Percentiles rank a stretch among this genome's conserved stretches.
Conservation (phyloP, 1,284 basidiomycete species). For the Apiotrichum laibachii region DNA sequence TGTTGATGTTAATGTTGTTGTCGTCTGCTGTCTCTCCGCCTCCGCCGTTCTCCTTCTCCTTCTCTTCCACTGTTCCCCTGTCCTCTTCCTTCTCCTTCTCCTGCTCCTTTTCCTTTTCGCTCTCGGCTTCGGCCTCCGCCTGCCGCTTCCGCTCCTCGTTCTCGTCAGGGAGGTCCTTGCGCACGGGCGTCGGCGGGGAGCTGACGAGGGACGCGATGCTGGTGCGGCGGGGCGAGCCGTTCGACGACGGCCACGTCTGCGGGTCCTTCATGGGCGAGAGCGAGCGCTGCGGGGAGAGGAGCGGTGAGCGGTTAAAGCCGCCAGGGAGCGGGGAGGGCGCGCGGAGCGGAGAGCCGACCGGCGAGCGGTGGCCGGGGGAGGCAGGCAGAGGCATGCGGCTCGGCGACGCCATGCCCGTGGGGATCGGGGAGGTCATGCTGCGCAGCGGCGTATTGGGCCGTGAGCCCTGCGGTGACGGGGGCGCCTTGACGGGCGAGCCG, state of each 20-base stretch:
- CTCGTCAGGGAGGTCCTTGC: neutral
- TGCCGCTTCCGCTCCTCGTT: neutral
- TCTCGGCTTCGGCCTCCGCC: neutral
- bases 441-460: neutral
- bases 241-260: neutral
- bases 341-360: neutral
- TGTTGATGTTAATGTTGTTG: neutral
- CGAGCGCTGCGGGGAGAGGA: neutral
- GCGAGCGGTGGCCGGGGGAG: too few relatives aligned
- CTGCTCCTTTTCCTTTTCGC: neutral
- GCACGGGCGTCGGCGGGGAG: neutral
- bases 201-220: neutral
- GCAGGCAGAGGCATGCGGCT: too few relatives aligned
- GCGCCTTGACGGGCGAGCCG: neutral
- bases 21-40: neutral
- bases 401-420: neutral
- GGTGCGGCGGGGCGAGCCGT: neutral
- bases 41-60: neutral
- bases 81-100: slow-evolving; percentile 7
- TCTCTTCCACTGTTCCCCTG: too few relatives aligned
- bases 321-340: neutral
- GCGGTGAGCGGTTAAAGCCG: neutral
- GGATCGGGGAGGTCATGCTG: neutral
- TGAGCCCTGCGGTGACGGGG: neutral
- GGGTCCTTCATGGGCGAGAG: neutral